Base-by-base conservation (phyloP, 2,329 filamentous ascomycete species). In the Calonectria pseudoreteaudii region DNA sequence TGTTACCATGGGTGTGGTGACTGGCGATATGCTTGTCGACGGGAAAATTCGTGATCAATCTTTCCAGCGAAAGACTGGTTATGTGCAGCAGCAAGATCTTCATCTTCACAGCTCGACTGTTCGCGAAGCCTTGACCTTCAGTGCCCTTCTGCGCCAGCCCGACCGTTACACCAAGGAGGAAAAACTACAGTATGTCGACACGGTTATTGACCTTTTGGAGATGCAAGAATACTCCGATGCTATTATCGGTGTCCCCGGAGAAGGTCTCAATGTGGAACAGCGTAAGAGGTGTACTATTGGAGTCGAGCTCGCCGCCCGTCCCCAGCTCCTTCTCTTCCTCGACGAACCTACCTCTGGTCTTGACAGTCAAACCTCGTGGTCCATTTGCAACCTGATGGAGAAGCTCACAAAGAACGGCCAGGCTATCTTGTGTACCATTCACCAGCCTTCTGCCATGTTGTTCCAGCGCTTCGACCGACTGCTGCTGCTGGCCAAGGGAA, bases 61-160 rank as follows among this genome's bases (percentile, higher is more conserved):
- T 0, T 97, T 97, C 88, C 95, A 96, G 82, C 91, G 95, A 69
- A 95, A 95, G 85, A 96, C 94, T 0, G 95, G 95, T 38, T 97
- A 97, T 78, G 95, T 95, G 28, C 94, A 97, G 81, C 95, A 97
- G 82, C 94, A 97, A 81, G 95, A 98, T 88, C 87, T 97, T 4
- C 95, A 97, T 96, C 94, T 0, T 91, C 91, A 95, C 5, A 88
- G n/a, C 1, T 41, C 56, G 7, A 62, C 56, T n/a, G 56, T 62
- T 5, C 56, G 56, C 5, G 56, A 62, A 8, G 56, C 56, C 28
- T 10, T 62, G 23, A 62, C 23, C 8, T 62, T 62, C 23, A 41
- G 56, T 28, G 56, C 56, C 13, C 56, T 62, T 41, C 56, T 62
- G 18, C 56, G 56, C 13, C 56, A 62, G 11, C 16, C 36, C 16